Percentiles rank a stretch among this genome's conserved stretches.
These are phyloP conservation scores for Wickerhamiella shivajii DNA, from an alignment of 805 yeast species.

Conservation along the genomic window DNA sequence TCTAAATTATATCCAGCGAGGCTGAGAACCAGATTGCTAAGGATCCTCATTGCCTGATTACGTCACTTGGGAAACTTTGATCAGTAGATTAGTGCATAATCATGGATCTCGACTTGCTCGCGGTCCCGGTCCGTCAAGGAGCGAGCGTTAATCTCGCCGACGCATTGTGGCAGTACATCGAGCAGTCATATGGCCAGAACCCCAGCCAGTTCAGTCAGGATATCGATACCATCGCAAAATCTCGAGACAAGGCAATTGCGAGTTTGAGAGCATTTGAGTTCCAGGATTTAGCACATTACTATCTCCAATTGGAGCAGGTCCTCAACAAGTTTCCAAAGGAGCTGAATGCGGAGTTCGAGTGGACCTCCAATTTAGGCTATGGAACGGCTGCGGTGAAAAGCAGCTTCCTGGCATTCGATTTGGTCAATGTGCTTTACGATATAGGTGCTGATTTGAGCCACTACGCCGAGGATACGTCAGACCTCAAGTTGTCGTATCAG, in stretches of 20 bases:
- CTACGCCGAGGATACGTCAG: constrained; percentile 31
- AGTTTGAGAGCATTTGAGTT: no score
- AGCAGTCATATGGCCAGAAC: constrained; percentile 33
- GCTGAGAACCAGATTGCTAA: no score
- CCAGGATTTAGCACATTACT: constrained; percentile 12
- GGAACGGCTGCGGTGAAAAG: constrained; percentile 33
- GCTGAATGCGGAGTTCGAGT: constrained; percentile 39
- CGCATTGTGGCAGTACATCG: constrained; percentile 29
- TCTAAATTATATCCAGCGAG: no score
- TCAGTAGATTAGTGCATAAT: no score
- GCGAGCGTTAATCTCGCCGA: background rate
- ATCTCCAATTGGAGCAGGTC: constrained; percentile 12
- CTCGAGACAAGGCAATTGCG: no score
- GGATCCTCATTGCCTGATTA: no score
- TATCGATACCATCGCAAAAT: no score
- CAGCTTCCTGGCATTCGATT: constrained; percentile 44
- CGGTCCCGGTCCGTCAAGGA: constrained; percentile 4
- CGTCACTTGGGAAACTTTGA: no score
- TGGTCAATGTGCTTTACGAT: constrained; percentile 49
- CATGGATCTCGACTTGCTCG: constrained; percentile 5
- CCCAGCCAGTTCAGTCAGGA: constrained; percentile 31
- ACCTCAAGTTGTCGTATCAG: constrained; percentile 45
- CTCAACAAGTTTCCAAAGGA: constrained; percentile 48
- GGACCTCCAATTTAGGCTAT: constrained; percentile 59
- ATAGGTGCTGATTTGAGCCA: constrained; percentile 50